Evolutionary conservation across 2,329 filamentous ascomycete genomes (phyloP), one percentile per base, ranked within the genome.

Genomic region (Neocucurbitaria cava): DNA sequence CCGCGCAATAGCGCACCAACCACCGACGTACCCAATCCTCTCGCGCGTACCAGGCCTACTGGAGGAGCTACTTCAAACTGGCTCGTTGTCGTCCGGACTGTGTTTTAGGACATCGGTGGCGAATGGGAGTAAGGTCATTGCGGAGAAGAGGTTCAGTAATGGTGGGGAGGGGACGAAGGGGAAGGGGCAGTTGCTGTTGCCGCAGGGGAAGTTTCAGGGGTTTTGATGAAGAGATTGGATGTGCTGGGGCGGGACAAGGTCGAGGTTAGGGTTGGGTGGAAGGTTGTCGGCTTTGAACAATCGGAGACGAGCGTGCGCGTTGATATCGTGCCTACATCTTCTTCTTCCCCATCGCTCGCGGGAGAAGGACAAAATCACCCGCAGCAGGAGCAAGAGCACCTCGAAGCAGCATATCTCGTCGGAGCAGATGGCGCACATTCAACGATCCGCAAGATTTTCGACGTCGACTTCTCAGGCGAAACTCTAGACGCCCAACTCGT

Each of bases 1-100:
- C 13, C 72, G 77, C 43, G 77, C 78, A 50, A 77, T 78, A 55
- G 76, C 77, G 3, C 78, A 80, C 52, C 73, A 77, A 53, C 76
- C 77, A 8, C 70, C 73, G 2, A 72, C 77, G 0, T 76, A 77
- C 35, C 73, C 75, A 0, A 72, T 78, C 11, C 71, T 79, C 51
- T 65, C 70, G 0, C 64, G 69, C 18, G 72, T 68, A 1, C 55
- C 75, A 8, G 76, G 71, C 1, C 56, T 79, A 2, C 62, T 78
- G 17, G 65, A 72, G 0, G 73, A 76, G 26, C 64, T 79, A 20
- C 55, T 71, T 7, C 65, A 62, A 23, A 56, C 60, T 0, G 69
- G 65, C 3, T 59, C 64, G 35, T 56, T 71, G 15, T 65, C 56
- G 35, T 53, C 54, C 1, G 66, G 71, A 0, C 26, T 76, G 6